These are phyloP conservation scores for Infundibulicybe gibba DNA, from an alignment of 768 basidiomycete genomes.

Conservation along the genomic window DNA sequence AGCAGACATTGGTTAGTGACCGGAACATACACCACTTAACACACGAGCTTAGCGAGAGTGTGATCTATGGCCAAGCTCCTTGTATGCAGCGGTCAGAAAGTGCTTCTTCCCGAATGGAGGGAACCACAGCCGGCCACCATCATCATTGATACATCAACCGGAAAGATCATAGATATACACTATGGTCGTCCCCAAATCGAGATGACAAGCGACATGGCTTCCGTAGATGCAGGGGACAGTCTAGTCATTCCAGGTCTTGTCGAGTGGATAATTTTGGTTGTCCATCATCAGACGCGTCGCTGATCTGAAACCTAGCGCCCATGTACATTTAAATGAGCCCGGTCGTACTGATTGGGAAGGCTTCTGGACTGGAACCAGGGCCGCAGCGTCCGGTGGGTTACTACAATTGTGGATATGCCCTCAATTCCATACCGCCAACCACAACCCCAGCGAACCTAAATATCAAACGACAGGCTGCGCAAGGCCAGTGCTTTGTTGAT, in stretches of 20 bases:
- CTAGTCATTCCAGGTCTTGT: slow-evolving; percentile 75
- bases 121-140: slow-evolving; percentile 63
- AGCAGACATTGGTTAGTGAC: no score
- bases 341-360: slow-evolving; percentile 95
- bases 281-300: neutral
- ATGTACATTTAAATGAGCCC: slow-evolving; percentile 93
- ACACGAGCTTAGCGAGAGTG: no score
- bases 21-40: no score
- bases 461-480: slow-evolving; percentile 67
- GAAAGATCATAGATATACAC: slow-evolving; percentile 54
- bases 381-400: slow-evolving; percentile 95
- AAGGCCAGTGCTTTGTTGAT: slow-evolving; percentile 73
- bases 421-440: slow-evolving; percentile 96
- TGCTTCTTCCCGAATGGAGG: slow-evolving; percentile 50
- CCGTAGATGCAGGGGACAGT: slow-evolving; percentile 53
- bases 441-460: slow-evolving; percentile 78
- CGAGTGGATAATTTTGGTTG: slow-evolving; percentile 49
- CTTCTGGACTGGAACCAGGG: slow-evolving; percentile 86
- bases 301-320: slow-evolving; percentile 47
- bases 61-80: neutral
- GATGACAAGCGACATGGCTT: no score
- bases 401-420: slow-evolving; percentile 97
- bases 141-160: slow-evolving; percentile 49
- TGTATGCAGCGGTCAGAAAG: slow-evolving; percentile 51
- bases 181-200: no score